Evolutionary conservation across 208 protist genomes (phyloP).

Genomic region (Crithidia fasciculata): DNA sequence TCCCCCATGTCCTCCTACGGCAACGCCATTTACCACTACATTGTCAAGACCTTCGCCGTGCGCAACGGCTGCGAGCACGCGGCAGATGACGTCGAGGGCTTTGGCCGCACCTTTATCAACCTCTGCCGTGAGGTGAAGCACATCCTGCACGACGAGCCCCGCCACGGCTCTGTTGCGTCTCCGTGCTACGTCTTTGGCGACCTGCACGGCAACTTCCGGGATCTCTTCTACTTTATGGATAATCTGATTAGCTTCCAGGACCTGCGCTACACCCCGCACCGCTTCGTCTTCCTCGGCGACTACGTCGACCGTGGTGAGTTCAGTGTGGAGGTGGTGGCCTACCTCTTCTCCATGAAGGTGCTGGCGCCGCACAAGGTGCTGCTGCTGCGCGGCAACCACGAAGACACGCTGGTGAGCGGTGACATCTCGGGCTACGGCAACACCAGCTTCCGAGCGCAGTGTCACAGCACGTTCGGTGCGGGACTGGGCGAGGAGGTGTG

Average conservation of each 20-base stretch:
- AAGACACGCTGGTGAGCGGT: slow-evolving; percentile 92
- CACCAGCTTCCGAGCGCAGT: slow-evolving; percentile 91
- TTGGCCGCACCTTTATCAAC: slow-evolving; percentile 82
- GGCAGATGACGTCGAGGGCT: slow-evolving; percentile 79
- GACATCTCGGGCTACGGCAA: slow-evolving; percentile 90
- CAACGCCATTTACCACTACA: slow-evolving; percentile 86
- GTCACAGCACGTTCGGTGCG: slow-evolving; percentile 79
- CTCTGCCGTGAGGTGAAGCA: slow-evolving; percentile 78
- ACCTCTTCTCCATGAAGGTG: slow-evolving; percentile 93
- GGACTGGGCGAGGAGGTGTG: slow-evolving; percentile 89
- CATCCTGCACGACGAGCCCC: slow-evolving; percentile 73
- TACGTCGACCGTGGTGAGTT: slow-evolving; percentile 98
- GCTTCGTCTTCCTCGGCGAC: slow-evolving; percentile 98
- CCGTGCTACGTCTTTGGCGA: slow-evolving; percentile 96
- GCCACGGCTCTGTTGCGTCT: slow-evolving; percentile 66
- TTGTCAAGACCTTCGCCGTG: slow-evolving; percentile 86
- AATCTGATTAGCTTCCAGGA: slow-evolving; percentile 93
- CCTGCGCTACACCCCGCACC: slow-evolving; percentile 90
- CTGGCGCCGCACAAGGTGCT: slow-evolving; percentile 91
- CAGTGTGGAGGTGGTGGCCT: slow-evolving; percentile 92
- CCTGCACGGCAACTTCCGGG: slow-evolving; percentile 94
- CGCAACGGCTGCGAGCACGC: slow-evolving; percentile 82
- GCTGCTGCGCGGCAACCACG: slow-evolving; percentile 95
- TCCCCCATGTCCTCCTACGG: slow-evolving; percentile 77
- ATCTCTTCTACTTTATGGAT: slow-evolving; percentile 94